A percentile compares a stretch with the other conserved stretches of the same genome.
These are phyloP conservation scores for Thelonectria rubi DNA, from an alignment of 2,329 filamentous ascomycete genomes.

Conservation along the genomic window DNA sequence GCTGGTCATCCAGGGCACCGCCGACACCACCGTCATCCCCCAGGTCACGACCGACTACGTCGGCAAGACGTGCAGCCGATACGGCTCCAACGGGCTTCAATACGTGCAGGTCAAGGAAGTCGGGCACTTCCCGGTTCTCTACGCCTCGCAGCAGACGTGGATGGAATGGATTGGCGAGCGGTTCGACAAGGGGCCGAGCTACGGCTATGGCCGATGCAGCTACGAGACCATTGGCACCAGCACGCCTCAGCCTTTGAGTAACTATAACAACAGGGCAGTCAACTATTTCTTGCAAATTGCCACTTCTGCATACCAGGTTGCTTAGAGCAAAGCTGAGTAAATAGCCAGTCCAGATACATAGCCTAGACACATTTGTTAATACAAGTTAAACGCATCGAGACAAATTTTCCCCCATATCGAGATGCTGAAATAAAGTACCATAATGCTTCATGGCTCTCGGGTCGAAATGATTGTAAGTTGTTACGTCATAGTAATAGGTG, in stretches of 20 bases:
- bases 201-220: neutral
- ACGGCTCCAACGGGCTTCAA: conserved; percentile 23
- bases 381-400: conserved; percentile 37
- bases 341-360: neutral
- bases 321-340: neutral
- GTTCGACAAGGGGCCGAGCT: conserved; percentile 10
- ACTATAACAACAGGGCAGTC: neutral
- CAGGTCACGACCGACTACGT: conserved; percentile 27
- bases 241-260: neutral
- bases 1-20: conserved; percentile 49
- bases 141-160: conserved; percentile 38
- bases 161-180: conserved; percentile 37
- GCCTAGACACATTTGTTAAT: neutral
- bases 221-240: neutral
- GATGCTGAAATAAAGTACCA: too few relatives aligned
- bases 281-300: conserved; percentile 9
- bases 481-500: too few relatives aligned
- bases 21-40: conserved; percentile 33
- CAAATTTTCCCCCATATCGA: too few relatives aligned
- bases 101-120: conserved; percentile 34
- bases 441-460: too few relatives aligned
- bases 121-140: conserved; percentile 30
- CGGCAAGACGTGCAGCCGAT: conserved; percentile 32
- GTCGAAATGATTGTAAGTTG: too few relatives aligned
- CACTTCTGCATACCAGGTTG: neutral